phyloP scores from a whole-genome alignment of 148 eudicot genomes.

The Rhododendron ferrugineum region DNA sequence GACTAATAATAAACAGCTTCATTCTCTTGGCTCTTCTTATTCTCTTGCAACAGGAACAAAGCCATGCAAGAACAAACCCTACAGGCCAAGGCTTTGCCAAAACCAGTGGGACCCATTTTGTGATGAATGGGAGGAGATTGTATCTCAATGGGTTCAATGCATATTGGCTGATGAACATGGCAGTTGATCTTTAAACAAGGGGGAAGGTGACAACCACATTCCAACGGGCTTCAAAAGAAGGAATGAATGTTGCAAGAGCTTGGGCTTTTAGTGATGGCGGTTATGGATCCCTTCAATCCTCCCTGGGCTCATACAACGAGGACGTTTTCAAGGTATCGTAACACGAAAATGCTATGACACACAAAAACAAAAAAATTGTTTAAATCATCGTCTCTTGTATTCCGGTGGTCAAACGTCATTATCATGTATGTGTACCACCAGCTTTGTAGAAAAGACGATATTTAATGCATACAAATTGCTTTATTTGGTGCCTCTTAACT shows the following conservation, averaged over 20 bases:
- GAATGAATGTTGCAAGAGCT: constrained; percentile 32
- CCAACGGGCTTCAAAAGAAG: constrained; percentile 25
- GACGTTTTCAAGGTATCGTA: constrained; percentile 26
- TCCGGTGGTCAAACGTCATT: not conserved
- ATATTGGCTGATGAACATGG: constrained; percentile 22
- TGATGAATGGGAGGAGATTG: constrained; percentile 14
- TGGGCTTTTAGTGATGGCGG: constrained; percentile 43
- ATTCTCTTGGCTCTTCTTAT: not conserved
- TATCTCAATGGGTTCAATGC: constrained; percentile 25
- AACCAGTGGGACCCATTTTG: constrained; percentile 15
- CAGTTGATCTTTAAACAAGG: constrained; percentile 9
- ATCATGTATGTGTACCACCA: not conserved
- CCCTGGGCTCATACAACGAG: constrained; percentile 26
- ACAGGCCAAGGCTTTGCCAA: constrained; percentile 2
- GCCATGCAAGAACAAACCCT: not conserved
- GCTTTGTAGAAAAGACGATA: not conserved
- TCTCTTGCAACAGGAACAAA: not conserved
- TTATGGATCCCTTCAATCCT: constrained; percentile 20
- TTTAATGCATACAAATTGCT: too few relatives aligned
- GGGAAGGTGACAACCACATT: constrained; percentile 13
- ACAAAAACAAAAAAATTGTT: not conserved
- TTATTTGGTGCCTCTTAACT: not conserved
- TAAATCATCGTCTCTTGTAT: not conserved
- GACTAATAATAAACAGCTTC: not conserved
- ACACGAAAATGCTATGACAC: not conserved